Percentiles rank a stretch among this genome's conserved stretches.
phyloP scores from a whole-genome alignment of 2,329 filamentous ascomycete species.

The Ambrosiella cleistominuta region DNA sequence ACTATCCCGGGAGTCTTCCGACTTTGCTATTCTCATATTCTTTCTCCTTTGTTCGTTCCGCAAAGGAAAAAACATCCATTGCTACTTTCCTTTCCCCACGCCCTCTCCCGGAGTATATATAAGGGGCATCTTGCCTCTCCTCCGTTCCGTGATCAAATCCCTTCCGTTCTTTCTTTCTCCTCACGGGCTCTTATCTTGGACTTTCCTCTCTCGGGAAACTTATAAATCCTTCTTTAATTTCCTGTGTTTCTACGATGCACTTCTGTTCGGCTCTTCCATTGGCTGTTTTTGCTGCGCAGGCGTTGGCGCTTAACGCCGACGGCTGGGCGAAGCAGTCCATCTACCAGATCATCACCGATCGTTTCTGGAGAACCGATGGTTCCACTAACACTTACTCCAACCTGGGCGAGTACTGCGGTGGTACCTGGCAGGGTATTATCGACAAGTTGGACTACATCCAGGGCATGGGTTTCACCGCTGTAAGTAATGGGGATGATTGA shows the following conservation, averaged over 20 bases:
- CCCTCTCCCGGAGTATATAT: no score
- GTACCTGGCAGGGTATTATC: conserved; percentile 31
- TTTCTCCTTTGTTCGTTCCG: no score
- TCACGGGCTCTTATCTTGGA: background rate
- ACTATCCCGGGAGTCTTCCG: no score
- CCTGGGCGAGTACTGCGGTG: conserved; percentile 28
- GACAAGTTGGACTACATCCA: conserved; percentile 34
- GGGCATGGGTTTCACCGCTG: conserved; percentile 26
- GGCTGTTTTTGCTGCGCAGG: background rate
- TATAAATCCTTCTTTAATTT: background rate
- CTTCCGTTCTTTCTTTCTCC: background rate
- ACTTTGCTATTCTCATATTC: no score
- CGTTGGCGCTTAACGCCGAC: conserved; percentile 17
- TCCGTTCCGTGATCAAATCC: no score
- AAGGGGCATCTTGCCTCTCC: no score
- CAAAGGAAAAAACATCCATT: no score
- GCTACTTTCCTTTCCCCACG: no score
- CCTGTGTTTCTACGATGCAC: conserved; percentile 1
- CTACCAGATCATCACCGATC: conserved; percentile 29
- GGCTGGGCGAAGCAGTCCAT: conserved; percentile 26
- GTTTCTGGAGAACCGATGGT: conserved; percentile 24
- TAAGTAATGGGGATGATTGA: conserved; percentile 1
- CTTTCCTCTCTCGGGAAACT: background rate
- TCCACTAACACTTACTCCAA: conserved; percentile 20
- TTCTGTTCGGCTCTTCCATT: conserved; percentile 1